phyloP scores from a whole-genome alignment of 2,329 filamentous ascomycete species.

The Thielaviopsis musarum region DNA sequence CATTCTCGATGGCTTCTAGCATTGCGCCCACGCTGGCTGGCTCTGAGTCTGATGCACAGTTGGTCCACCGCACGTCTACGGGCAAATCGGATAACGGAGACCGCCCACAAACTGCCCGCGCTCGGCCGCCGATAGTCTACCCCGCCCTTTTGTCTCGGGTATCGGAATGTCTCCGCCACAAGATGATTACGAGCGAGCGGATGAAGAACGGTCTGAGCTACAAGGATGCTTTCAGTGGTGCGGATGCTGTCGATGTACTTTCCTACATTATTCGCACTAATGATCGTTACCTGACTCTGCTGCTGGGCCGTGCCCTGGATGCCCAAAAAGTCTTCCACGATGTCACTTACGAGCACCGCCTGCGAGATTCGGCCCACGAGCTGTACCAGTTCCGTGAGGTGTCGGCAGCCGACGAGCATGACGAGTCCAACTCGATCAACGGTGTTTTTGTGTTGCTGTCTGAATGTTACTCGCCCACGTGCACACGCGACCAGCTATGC shows the following conservation, averaged over 20 bases:
- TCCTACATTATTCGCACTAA: slow-evolving; percentile 95
- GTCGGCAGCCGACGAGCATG: slow-evolving; percentile 58
- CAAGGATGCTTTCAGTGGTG: slow-evolving; percentile 90
- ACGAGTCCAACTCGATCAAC: slow-evolving; percentile 60
- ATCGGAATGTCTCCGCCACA: slow-evolving; percentile 77
- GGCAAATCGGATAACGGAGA: slow-evolving; percentile 37
- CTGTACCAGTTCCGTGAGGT: slow-evolving; percentile 96
- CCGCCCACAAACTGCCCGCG: slow-evolving; percentile 42
- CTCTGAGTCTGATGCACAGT: slow-evolving; percentile 37
- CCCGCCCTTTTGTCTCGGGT: slow-evolving; percentile 88
- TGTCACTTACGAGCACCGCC: slow-evolving; percentile 89
- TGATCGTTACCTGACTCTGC: slow-evolving; percentile 80
- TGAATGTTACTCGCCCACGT: slow-evolving; percentile 96
- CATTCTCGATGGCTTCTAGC: slow-evolving; percentile 89
- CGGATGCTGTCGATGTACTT: slow-evolving; percentile 88
- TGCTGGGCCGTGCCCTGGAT: slow-evolving; percentile 81
- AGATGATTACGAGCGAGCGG: slow-evolving; percentile 70
- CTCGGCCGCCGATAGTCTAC: slow-evolving; percentile 71
- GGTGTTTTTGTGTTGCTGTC: slow-evolving; percentile 92
- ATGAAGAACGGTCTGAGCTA: slow-evolving; percentile 96
- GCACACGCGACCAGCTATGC: slow-evolving; percentile 84
- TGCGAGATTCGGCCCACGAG: slow-evolving; percentile 85
- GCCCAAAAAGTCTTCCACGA: slow-evolving; percentile 99
- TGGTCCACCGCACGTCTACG: slow-evolving; percentile 41
- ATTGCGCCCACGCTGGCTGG: slow-evolving; percentile 53